These are phyloP conservation scores for Trichophyton benhamiae DNA, from an alignment of 2,329 filamentous ascomycete species.

Conservation along the genomic window DNA sequence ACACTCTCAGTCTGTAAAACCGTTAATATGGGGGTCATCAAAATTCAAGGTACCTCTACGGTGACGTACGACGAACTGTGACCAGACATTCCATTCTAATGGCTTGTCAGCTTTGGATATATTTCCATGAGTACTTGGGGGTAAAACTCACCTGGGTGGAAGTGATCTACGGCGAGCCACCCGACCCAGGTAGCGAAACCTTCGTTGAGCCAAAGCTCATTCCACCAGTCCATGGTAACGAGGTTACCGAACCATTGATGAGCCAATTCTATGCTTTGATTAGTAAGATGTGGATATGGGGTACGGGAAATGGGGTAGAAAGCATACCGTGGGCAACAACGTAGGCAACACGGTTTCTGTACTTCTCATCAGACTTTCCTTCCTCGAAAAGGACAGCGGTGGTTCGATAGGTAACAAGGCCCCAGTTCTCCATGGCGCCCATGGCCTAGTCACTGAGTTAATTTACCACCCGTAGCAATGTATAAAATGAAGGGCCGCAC, in stretches of 20 bases:
- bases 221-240: constrained; percentile 96
- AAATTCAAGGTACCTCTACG: constrained; percentile 39
- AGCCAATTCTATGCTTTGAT: constrained; percentile 54
- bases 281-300: neutral
- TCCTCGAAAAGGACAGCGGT: constrained; percentile 96
- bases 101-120: constrained; percentile 14
- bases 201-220: constrained; percentile 86
- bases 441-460: constrained; percentile 24
- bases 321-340: constrained; percentile 69
- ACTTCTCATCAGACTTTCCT: constrained; percentile 74
- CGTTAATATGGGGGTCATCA: constrained; percentile 24
- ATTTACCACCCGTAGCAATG: constrained; percentile 17
- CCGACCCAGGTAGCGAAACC: constrained; percentile 98
- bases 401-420: constrained; percentile 87
- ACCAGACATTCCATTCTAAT: constrained; percentile 89
- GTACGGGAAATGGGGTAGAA: neutral
- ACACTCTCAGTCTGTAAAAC: constrained; percentile 64
- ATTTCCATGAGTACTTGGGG: neutral
- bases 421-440: constrained; percentile 94
- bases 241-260: constrained; percentile 96
- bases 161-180: constrained; percentile 80
- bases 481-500: constrained; percentile 18
- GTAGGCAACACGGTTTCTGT: constrained; percentile 89
- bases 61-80: constrained; percentile 71
- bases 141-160: constrained; percentile 55